Conservation (phyloP, 768 basidiomycete genomes). For the Suillus luteus region DNA sequence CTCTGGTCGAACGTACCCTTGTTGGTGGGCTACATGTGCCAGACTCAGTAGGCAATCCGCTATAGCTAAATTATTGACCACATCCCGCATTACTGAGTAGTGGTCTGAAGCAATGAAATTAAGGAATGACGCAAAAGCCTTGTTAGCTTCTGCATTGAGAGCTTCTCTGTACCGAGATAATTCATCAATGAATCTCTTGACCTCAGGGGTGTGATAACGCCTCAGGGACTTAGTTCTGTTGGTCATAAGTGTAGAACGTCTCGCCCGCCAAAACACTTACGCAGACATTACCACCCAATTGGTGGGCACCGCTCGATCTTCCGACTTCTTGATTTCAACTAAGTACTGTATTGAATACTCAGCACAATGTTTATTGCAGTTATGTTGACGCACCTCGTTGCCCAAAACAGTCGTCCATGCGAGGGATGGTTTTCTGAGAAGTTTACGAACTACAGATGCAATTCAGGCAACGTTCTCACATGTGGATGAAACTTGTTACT, state of each 20-base stretch:
- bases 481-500: constrained; percentile 40
- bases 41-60: constrained; percentile 89
- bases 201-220: constrained; percentile 77
- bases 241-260: constrained; percentile 9
- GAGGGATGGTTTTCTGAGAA: constrained; percentile 71
- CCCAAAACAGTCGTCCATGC: constrained; percentile 66
- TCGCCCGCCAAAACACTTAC: constrained; percentile 35
- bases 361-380: neutral
- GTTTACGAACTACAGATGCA: constrained; percentile 58
- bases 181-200: constrained; percentile 63
- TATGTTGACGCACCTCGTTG: constrained; percentile 60
- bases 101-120: constrained; percentile 64
- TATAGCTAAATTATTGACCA: constrained; percentile 76
- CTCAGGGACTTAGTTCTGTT: constrained; percentile 68
- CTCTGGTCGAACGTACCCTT: constrained; percentile 76
- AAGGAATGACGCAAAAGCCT: constrained; percentile 70
- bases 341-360: constrained; percentile 55
- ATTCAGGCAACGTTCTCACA: constrained; percentile 10
- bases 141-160: constrained; percentile 63
- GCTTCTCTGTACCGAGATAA: constrained; percentile 75
- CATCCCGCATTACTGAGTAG: constrained; percentile 73
- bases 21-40: constrained; percentile 73
- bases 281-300: constrained; percentile 70
- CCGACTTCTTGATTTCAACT: constrained; percentile 72
- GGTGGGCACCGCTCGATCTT: constrained; percentile 44